Base-by-base conservation (phyloP, 768 basidiomycete species). In the Asterophora parasitica region DNA sequence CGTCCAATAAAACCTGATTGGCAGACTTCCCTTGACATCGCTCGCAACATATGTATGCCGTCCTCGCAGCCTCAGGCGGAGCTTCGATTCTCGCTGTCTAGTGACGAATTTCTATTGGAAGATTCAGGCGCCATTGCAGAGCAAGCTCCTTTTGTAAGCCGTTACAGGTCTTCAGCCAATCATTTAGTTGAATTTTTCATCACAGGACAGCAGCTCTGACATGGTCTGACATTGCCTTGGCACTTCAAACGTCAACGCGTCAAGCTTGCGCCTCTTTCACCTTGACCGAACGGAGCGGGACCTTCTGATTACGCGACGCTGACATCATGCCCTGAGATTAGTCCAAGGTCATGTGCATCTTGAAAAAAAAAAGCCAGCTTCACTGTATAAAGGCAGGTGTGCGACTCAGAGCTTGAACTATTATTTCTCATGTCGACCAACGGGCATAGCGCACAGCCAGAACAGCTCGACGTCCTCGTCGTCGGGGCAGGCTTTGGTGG, bases 401-500 rank as follows among this genome's bases (percentile, higher is more conserved):
- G 6, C 23, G 23, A 32, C 17, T 8, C 15, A 39, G 35, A 46
- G 4, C 4, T 30, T 27, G 13, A 26, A 26, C 37, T 17, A 8
- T 26, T 11, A 19, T 20, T 26, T 13, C 46, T 35, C 41, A 44
- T 48, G 43, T 45, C 51, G n/a, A 32, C 19, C 11, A 23, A 45
- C 47, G 31, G 2, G 12, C 17, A 40, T 4, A 38, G 15, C n/a
- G 0, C 38, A 13, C 38, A 48, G 11, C 39, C 13, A 16, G 16
- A 46, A 11, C 36, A 54, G n/a, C 20, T 56, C n/a, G 61, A 63
- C 44, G 53, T 54, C 19, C 55, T 63, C 32, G 42, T 63, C 37
- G 57, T 63, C 17, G 62, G 62, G 3, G 59, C 56, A 15, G 62
- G 62, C 16, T 62, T 62, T 44, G 48, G 52, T 20, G 62, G 62